Evolutionary conservation across 1,284 basidiomycete genomes (phyloP), one percentile per base, ranked within the genome.

Genomic region (Erythrobasidium hasegawianum): DNA sequence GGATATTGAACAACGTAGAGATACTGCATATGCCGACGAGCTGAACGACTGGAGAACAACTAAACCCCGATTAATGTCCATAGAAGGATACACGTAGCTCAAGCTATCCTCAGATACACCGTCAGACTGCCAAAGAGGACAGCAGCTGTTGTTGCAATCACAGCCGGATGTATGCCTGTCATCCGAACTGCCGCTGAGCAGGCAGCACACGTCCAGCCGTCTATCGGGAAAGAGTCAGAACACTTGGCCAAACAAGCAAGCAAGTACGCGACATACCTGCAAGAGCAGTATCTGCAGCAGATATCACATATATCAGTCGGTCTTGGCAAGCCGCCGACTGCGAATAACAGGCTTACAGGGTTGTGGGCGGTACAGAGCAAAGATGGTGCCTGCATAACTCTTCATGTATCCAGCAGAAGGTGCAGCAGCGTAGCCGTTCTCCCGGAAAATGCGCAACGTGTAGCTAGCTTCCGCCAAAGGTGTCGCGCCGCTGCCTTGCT

Each of bases 291-390:
- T 65, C 62, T 65, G 39, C 29, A 29, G 22, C n/a, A n/a, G n/a
- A 27, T 16, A 40, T 26, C 27, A 5, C n/a, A 43, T 26, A 9
- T 26, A 38, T n/a, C 27, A 55, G 59, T 27, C 29, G 33, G 52
- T 43, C 16, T 11, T n/a, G 29, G 41, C 39, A 18, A 33, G 22
- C 7, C 24, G 40, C 27, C 18, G 27, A 20, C 13, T 53, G 10
- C 16, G 40, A 2, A 14, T 1, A 24, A 13, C 16, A 16, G 26
- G 41, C 62, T 41, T 43, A 65, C 62, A 65, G 24, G 39, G 43
- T 29, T 67, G 64, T 16, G 92, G 91, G 0, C 85, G 86, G 77
- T 96, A 97, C 74, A 97, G 77, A 57, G 89, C 89, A 79, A 97
- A 96, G 72, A 83, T 80, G 49, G 90, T 79, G 2, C 82, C 82